Conservation (phyloP, 495 filamentous ascomycete genomes). For the Aspergillus egyptiacus region DNA sequence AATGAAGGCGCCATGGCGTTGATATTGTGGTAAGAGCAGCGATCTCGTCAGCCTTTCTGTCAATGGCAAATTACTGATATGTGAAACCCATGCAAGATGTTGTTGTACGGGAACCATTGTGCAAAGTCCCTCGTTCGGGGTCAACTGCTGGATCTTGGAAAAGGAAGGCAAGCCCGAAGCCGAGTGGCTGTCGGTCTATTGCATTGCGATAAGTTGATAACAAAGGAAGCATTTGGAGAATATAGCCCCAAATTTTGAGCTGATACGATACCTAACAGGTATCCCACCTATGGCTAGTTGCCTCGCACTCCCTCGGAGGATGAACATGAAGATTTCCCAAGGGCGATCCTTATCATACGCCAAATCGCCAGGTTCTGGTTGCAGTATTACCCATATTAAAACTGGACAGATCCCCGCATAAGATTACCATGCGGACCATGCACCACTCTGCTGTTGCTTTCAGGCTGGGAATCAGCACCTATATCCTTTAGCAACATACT, state of each 20-base stretch:
- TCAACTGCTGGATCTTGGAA: background rate
- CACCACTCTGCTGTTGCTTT: background rate
- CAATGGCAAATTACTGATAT: background rate
- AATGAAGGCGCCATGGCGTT: conserved; percentile 3
- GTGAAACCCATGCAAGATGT: background rate
- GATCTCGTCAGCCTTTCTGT: background rate
- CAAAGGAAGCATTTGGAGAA: background rate
- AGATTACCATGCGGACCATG: background rate
- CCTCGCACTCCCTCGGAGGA: background rate
- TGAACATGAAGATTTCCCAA: too few relatives aligned
- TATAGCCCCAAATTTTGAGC: background rate
- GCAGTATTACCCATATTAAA: background rate
- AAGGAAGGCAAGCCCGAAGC: conserved; percentile 5
- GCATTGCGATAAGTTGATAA: background rate
- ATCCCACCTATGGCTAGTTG: background rate
- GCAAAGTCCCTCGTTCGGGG: background rate
- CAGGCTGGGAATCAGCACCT: background rate
- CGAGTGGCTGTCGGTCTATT: background rate
- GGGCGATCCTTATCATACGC: background rate
- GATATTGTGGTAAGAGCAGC: background rate
- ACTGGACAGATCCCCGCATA: background rate
- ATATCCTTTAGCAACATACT: background rate
- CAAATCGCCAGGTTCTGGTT: background rate
- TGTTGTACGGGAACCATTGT: background rate
- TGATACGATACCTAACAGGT: too few relatives aligned